Conservation (phyloP, 257 asterid species). For the Misopates orontium region DNA sequence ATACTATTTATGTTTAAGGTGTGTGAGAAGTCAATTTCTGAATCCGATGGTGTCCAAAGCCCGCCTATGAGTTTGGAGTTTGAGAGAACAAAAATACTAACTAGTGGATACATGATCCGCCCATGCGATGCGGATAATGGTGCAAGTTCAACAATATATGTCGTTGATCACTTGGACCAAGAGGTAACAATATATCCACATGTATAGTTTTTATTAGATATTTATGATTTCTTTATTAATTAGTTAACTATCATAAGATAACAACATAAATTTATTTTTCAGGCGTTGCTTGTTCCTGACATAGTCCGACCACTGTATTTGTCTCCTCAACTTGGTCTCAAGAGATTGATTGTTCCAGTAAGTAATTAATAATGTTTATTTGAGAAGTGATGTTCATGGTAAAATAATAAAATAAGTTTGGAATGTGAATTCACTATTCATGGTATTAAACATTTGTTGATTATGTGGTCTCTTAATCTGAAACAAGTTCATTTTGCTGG, state of each 20-base stretch:
- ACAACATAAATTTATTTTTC: constrained; percentile 19
- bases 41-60: constrained; percentile 38
- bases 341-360: constrained; percentile 38
- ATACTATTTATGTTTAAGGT: constrained; percentile 43
- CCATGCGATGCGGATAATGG: constrained; percentile 45
- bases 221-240: too few relatives aligned
- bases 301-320: constrained; percentile 46
- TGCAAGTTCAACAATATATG: constrained; percentile 42
- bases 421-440: too few relatives aligned
- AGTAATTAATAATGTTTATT: constrained; percentile 17
- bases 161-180: constrained; percentile 45
- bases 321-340: constrained; percentile 45
- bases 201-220: not conserved
- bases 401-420: too few relatives aligned
- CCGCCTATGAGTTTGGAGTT: constrained; percentile 46
- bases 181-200: too few relatives aligned
- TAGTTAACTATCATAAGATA: not conserved
- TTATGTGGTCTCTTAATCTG: too few relatives aligned
- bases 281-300: constrained; percentile 54
- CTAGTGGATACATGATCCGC: constrained; percentile 50
- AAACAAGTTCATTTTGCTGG: too few relatives aligned
- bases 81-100: constrained; percentile 44
- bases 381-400: too few relatives aligned
- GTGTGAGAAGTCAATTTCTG: constrained; percentile 50
- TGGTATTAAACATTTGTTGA: too few relatives aligned